Evolutionary conservation across 192 early-diverging fungal genomes (phyloP).

Genomic region (Mortierella hygrophila): DNA sequence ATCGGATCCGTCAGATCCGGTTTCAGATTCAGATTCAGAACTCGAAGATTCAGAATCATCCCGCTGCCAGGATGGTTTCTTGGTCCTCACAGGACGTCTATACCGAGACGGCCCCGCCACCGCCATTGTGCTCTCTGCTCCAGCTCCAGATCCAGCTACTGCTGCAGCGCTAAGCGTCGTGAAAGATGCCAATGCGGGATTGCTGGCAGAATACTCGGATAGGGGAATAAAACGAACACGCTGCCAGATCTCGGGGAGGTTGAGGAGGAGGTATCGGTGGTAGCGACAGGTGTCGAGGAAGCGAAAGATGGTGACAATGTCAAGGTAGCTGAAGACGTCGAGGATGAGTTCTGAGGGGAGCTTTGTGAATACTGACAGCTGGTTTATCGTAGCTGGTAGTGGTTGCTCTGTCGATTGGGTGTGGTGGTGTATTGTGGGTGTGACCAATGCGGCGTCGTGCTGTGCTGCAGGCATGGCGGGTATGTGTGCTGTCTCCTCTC

Average conservation of each 20-base stretch:
- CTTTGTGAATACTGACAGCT: slow-evolving; percentile 13
- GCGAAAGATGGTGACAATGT: slow-evolving; percentile 58
- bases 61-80: background rate
- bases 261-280: slow-evolving; percentile 57
- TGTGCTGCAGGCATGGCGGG: too few relatives aligned
- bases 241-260: slow-evolving; percentile 56
- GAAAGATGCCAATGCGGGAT: background rate
- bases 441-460: background rate
- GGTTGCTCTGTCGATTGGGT: background rate
- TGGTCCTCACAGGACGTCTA: background rate
- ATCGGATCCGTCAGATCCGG: background rate
- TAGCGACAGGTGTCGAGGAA: slow-evolving; percentile 61
- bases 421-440: background rate
- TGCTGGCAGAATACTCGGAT: slow-evolving; percentile 11
- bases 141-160: background rate
- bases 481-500: too few relatives aligned
- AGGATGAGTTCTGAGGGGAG: slow-evolving; percentile 59
- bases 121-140: background rate
- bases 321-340: slow-evolving; percentile 55
- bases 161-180: slow-evolving; percentile 7
- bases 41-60: background rate
- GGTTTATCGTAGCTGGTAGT: background rate
- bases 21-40: slow-evolving; percentile 11
- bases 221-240: slow-evolving; percentile 56
- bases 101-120: background rate